These are phyloP conservation scores for Glutinoglossum americanum DNA, from an alignment of 495 filamentous ascomycete species.

Conservation along the genomic window DNA sequence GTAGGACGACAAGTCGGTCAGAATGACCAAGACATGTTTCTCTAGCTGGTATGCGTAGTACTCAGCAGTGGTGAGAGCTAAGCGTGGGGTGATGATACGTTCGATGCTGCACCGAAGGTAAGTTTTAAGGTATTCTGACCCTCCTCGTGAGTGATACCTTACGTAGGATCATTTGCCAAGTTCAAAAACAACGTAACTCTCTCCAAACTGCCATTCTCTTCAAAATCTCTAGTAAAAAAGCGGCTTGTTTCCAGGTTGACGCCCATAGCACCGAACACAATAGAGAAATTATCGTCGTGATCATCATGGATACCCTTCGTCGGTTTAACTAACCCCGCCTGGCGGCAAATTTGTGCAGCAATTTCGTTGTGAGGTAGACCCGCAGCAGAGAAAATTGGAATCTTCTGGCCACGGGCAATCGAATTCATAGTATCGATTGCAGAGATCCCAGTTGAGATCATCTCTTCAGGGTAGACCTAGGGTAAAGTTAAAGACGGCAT, in stretches of 20 bases:
- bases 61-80: conserved; percentile 94
- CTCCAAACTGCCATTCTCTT: conserved; percentile 98
- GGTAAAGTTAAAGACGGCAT: not conserved
- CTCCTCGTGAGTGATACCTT: conserved; percentile 4
- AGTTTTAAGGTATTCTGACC: not conserved
- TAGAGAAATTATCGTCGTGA: conserved; percentile 98
- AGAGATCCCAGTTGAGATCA: conserved; percentile 98
- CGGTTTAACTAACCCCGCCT: conserved; percentile 78
- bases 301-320: conserved; percentile 92
- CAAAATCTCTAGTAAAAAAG: conserved; percentile 97
- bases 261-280: conserved; percentile 99
- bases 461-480: conserved; percentile 95
- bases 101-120: conserved; percentile 46
- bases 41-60: conserved; percentile 99
- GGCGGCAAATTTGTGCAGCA: conserved; percentile 89
- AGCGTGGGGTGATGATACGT: conserved; percentile 98
- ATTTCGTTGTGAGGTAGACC: conserved; percentile 99
- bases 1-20: conserved; percentile 94
- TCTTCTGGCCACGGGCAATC: conserved; percentile 97
- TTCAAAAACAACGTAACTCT: conserved; percentile 95
- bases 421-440: conserved; percentile 99
- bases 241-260: conserved; percentile 97
- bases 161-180: conserved; percentile 97
- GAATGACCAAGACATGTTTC: conserved; percentile 97
- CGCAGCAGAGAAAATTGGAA: conserved; percentile 96